Conservation (phyloP, 2,329 filamentous ascomycete species). For the Sordariomycetes sp. region DNA sequence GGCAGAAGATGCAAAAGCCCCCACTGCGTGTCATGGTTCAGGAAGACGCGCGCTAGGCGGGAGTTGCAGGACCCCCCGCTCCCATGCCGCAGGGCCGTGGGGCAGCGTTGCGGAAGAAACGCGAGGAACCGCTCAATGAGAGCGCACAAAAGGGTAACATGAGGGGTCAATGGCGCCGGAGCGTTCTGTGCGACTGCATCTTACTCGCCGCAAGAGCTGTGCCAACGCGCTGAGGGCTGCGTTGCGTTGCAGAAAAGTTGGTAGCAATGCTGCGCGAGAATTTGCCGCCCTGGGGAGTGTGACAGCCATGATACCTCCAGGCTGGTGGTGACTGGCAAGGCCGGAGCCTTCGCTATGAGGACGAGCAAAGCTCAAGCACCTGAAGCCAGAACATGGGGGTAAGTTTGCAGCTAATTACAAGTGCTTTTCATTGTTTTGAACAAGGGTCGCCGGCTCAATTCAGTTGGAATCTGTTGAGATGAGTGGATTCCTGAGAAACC, state of each 20-base stretch:
- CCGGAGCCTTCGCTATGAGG: too few relatives aligned
- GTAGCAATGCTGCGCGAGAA: neutral
- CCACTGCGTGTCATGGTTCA: neutral
- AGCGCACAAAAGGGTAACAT: too few relatives aligned
- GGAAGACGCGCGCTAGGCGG: neutral
- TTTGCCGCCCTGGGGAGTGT: neutral
- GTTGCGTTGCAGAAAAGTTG: neutral
- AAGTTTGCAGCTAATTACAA: too few relatives aligned
- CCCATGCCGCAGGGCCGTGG: constrained; percentile 1
- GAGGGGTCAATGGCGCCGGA: neutral
- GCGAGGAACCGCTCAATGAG: too few relatives aligned
- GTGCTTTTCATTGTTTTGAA: too few relatives aligned
- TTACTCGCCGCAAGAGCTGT: neutral
- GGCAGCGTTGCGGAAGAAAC: too few relatives aligned
- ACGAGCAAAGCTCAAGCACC: too few relatives aligned
- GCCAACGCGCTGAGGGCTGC: neutral
- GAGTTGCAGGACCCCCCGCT: neutral
- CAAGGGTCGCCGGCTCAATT: too few relatives aligned
- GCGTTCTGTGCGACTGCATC: neutral
- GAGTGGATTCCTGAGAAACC: too few relatives aligned
- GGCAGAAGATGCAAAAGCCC: neutral
- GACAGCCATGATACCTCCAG: neutral
- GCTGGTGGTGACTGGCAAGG: too few relatives aligned
- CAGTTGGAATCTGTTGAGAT: too few relatives aligned
- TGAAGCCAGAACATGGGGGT: too few relatives aligned